These are phyloP conservation scores for Stenogyne calaminthoides DNA, from an alignment of 305 asterid species.

Conservation along the genomic window DNA sequence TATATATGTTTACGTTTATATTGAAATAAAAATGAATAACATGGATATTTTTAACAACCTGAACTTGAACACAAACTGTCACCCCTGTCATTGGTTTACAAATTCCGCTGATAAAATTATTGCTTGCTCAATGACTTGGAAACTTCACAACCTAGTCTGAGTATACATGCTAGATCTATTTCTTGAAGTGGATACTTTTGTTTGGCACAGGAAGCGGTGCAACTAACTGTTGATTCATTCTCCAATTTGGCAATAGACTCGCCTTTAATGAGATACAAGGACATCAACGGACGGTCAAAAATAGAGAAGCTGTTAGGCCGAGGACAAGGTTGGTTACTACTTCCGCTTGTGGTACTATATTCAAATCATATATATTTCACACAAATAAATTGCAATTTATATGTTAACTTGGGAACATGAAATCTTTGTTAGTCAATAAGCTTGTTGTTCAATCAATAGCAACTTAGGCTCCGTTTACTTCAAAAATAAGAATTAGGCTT, in stretches of 20 bases:
- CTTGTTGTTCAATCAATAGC: constrained; percentile 21
- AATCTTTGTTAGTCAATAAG: constrained; percentile 20
- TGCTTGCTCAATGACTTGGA: constrained; percentile 25
- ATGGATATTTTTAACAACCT: not conserved
- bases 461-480: not conserved
- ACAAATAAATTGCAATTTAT: constrained; percentile 17
- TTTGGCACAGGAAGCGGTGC: constrained; percentile 74
- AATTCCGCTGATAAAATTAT: constrained; percentile 11
- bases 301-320: constrained; percentile 71
- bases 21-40: not conserved
- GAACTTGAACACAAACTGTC: not conserved
- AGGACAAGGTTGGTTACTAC: constrained; percentile 67
- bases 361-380: not conserved
- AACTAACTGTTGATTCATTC: constrained; percentile 60
- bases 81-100: not conserved
- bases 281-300: constrained; percentile 60
- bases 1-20: not conserved
- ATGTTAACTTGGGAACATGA: constrained; percentile 22
- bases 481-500: too few relatives aligned
- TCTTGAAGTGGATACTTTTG: constrained; percentile 28
- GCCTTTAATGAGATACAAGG: constrained; percentile 40
- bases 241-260: constrained; percentile 56
- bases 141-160: constrained; percentile 14
- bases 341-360: constrained; percentile 24
- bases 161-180: constrained; percentile 26